Percentiles rank a stretch among this genome's conserved stretches.
phyloP scores from a whole-genome alignment of 2,329 filamentous ascomycete genomes.

The Talaromyces sp. region DNA sequence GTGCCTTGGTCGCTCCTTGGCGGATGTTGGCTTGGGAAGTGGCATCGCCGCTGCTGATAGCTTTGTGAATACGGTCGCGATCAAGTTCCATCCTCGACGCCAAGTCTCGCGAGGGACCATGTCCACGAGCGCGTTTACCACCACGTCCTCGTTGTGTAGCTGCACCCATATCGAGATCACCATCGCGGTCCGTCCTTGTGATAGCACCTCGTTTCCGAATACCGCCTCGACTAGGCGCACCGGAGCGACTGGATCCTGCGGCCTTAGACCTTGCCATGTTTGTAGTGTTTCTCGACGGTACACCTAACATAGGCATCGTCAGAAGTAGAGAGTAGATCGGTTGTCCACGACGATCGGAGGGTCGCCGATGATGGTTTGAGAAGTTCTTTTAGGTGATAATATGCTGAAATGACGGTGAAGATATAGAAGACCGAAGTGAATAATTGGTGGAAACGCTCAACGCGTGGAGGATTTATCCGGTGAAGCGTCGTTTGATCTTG shows the following conservation, averaged over 20 bases:
- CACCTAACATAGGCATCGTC: conserved; percentile 18
- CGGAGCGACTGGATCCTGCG: conserved; percentile 27
- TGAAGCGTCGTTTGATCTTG: neutral
- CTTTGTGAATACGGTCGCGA: conserved; percentile 30
- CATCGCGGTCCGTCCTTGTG: conserved; percentile 55
- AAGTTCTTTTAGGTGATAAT: no score
- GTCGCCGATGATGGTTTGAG: neutral
- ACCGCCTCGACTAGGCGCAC: conserved; percentile 43
- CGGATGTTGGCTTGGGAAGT: conserved; percentile 39
- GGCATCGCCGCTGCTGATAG: conserved; percentile 34
- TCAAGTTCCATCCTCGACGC: conserved; percentile 18
- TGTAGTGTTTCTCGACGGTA: conserved; percentile 20
- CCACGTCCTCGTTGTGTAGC: conserved; percentile 31
- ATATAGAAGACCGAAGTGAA: neutral
- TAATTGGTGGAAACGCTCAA: neutral
- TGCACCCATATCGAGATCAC: conserved; percentile 57
- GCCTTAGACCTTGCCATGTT: conserved; percentile 34
- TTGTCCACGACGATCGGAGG: neutral
- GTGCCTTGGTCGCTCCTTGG: conserved; percentile 31
- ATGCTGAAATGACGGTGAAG: neutral
- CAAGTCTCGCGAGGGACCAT: conserved; percentile 27
- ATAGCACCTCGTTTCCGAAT: conserved; percentile 48
- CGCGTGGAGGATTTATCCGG: neutral
- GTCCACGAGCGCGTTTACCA: conserved; percentile 34
- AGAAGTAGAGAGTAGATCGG: neutral